Evolutionary conservation across 2,329 filamentous ascomycete genomes (phyloP).

Genomic region (Harringtonia aguacate): DNA sequence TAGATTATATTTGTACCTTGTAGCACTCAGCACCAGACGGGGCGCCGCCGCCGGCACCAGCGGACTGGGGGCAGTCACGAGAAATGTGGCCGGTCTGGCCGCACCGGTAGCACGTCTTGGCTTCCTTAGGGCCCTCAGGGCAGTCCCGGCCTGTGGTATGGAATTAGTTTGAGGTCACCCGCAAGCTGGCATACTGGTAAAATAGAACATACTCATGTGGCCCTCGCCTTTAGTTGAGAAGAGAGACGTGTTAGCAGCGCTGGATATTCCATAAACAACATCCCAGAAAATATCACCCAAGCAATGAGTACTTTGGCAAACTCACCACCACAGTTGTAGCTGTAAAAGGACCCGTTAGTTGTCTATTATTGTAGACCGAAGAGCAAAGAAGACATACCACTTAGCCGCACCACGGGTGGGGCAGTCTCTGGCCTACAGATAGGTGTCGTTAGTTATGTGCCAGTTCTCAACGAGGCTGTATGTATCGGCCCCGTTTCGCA

Average conservation of each 20-base stretch:
- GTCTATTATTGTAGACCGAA: neutral
- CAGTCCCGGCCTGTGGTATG: constrained; percentile 81
- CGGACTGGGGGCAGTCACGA: constrained; percentile 63
- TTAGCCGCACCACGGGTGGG: constrained; percentile 74
- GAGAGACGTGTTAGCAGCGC: constrained; percentile 14
- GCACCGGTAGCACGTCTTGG: constrained; percentile 66
- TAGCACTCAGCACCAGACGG: constrained; percentile 67
- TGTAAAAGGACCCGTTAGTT: constrained; percentile 21
- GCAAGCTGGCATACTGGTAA: neutral
- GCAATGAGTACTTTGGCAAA: too few species aligned
- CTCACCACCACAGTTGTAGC: constrained; percentile 75
- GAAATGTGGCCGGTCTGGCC: constrained; percentile 83
- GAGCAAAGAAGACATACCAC: constrained; percentile 45
- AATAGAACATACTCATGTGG: constrained; percentile 54
- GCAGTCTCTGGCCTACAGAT: constrained; percentile 65
- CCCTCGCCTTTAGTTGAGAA: constrained; percentile 39
- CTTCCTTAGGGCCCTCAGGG: constrained; percentile 80
- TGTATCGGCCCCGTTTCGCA: neutral
- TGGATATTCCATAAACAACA: constrained; percentile 4
- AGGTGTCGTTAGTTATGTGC: constrained; percentile 16
- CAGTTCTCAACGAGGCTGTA: neutral
- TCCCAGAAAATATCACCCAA: neutral
- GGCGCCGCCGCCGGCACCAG: constrained; percentile 24
- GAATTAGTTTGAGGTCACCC: constrained; percentile 6
- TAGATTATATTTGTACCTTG: too few species aligned